phyloP scores from a whole-genome alignment of 495 filamentous ascomycete species.

The Penicillium daleae region DNA sequence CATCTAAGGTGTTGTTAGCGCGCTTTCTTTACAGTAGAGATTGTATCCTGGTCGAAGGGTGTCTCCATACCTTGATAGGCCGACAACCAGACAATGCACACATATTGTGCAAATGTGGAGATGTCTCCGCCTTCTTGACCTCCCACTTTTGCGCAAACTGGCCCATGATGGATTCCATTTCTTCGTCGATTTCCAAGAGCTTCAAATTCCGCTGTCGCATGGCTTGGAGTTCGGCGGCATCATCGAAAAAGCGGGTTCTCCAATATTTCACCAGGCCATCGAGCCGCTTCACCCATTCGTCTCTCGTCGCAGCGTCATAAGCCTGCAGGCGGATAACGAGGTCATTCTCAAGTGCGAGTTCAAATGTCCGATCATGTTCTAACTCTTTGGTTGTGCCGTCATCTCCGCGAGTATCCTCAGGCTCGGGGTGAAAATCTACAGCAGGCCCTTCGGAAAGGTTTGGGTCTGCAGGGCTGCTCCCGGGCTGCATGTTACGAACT shows the following conservation, averaged over 20 bases:
- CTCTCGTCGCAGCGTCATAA: constrained; percentile 58
- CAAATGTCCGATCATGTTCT: constrained; percentile 65
- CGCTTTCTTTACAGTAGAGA: background rate
- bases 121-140: constrained; percentile 66
- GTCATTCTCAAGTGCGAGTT: constrained; percentile 64
- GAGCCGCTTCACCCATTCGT: constrained; percentile 68
- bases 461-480: constrained; percentile 54
- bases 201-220: constrained; percentile 64
- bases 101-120: constrained; percentile 69
- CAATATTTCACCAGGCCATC: constrained; percentile 66
- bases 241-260: constrained; percentile 59
- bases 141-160: constrained; percentile 77
- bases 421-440: constrained; percentile 54
- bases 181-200: constrained; percentile 70
- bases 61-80: constrained; percentile 50
- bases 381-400: constrained; percentile 57
- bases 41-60: background rate
- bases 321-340: constrained; percentile 70
- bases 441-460: constrained; percentile 51
- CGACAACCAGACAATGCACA: constrained; percentile 69
- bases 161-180: constrained; percentile 68
- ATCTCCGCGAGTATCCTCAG: constrained; percentile 49
- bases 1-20: constrained; percentile 39
- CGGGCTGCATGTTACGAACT: constrained; percentile 57
- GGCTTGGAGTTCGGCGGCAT: constrained; percentile 59